These are phyloP conservation scores for Beta vulgaris DNA, from an alignment of 148 eudicot species.

Conservation along the genomic window DNA sequence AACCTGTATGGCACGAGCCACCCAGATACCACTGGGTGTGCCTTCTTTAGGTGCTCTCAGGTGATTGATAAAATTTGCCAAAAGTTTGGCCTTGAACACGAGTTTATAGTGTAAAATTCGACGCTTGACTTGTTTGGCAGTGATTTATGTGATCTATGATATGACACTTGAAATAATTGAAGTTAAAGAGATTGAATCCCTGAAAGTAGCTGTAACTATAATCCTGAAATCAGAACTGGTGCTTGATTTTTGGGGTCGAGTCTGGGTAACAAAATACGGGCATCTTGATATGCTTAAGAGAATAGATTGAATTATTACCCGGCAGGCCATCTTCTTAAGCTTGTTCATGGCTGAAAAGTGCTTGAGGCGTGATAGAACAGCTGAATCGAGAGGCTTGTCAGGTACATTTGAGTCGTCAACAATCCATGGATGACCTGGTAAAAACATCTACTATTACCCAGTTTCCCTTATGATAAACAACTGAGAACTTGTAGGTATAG, in stretches of 20 bases:
- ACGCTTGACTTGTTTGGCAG: too few relatives aligned
- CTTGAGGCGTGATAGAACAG: constrained; percentile 66
- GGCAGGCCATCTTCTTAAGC: constrained; percentile 84
- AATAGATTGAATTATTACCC: constrained; percentile 39
- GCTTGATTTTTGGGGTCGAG: neutral
- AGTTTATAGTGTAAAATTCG: too few relatives aligned
- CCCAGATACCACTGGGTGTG: too few relatives aligned
- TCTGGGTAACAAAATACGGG: neutral
- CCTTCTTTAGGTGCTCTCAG: too few relatives aligned
- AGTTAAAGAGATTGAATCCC: neutral
- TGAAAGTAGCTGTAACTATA: neutral
- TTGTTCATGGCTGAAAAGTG: constrained; percentile 80
- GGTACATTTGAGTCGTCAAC: constrained; percentile 67
- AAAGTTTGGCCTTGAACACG: too few relatives aligned
- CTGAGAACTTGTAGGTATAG: neutral
- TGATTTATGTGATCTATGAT: neutral
- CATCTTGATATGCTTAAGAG: neutral
- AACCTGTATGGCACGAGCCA: too few relatives aligned
- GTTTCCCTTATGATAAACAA: neutral
- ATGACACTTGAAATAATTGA: neutral
- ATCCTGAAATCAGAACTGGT: neutral
- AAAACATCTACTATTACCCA: constrained; percentile 10
- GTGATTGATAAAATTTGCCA: too few relatives aligned
- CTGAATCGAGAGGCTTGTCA: constrained; percentile 72
- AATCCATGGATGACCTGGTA: constrained; percentile 83